Evolutionary conservation across 163 green algal species (phyloP), one percentile per base, ranked within the genome.

Genomic region (Chloroidium sp.): DNA sequence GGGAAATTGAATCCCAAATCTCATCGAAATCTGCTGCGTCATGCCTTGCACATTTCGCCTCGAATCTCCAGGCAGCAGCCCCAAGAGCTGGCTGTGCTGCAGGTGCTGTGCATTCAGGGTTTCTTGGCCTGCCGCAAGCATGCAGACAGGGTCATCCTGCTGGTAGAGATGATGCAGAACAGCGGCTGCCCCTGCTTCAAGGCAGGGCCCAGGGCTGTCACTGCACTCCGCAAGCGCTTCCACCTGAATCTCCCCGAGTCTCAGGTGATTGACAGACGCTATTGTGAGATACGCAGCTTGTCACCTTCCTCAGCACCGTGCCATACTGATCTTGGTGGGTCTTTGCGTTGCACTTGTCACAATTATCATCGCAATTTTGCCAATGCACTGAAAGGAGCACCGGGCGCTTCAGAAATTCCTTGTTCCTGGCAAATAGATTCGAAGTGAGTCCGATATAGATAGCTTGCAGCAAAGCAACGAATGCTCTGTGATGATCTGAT

Each of bases 101-200:
- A 96, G 92, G 91, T 98, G 79, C 86, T 99, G 61, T 93, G 94
- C 83, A 98, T 99, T 77, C 94, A 98, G 86, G 96, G 96, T 68
- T 99, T 98, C 87, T 87, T 99, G 59, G 94, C 94, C 0, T 87
- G 88, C 61, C 92, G 96, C 76, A 97, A 96, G 85, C 92, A 97
- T 80, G 87, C 90, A 0, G 93, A 98, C 80, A 90, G 93, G 76
- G 91, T 99, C 76, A 69, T 97, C 74, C 80, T 94, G 62, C 87
- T 96, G 74, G 91, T 93, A 76, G 88, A 93, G 75, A 92, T 96
- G 86, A 92, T 93, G 90, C 61, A 77, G 62, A 84, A 83, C 78
- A 91, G 85, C 79, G 94, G 92, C 72, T 95, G 92, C 78, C 95
- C 95, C 14, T 98, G 95, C 87, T 98, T 98, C 93, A 97, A 97